phyloP scores from a whole-genome alignment of 2,329 filamentous ascomycete species.

The Phialophora macrospora region DNA sequence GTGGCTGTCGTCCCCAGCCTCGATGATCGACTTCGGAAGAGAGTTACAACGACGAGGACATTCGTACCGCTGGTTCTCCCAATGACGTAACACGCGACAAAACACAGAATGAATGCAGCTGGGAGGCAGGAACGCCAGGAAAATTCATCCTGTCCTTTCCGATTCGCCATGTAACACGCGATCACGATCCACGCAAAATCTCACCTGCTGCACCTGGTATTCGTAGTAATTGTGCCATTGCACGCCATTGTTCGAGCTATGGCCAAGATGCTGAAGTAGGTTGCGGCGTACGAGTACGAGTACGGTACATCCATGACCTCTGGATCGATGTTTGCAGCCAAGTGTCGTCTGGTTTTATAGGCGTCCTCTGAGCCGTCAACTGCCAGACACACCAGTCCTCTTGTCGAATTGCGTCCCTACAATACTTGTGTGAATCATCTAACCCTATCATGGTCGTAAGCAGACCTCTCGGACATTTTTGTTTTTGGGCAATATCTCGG shows the following conservation, averaged over 20 bases:
- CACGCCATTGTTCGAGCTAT: neutral
- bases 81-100: neutral
- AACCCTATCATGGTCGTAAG: too few relatives aligned
- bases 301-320: neutral
- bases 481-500: too few relatives aligned
- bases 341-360: too few relatives aligned
- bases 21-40: neutral
- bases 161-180: neutral
- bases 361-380: neutral
- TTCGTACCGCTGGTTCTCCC: too few relatives aligned
- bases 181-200: neutral
- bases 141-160: neutral
- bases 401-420: neutral
- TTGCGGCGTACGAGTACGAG: neutral
- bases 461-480: too few relatives aligned
- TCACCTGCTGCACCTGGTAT: neutral
- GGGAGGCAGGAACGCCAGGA: neutral
- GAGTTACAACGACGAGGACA: neutral
- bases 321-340: neutral
- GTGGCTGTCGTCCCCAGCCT: neutral
- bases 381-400: neutral
- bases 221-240: too few relatives aligned
- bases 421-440: too few relatives aligned
- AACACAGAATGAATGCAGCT: neutral
- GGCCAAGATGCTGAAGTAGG: neutral